Base-by-base conservation (phyloP, 768 basidiomycete species). In the Rhizopogon roseolus region DNA sequence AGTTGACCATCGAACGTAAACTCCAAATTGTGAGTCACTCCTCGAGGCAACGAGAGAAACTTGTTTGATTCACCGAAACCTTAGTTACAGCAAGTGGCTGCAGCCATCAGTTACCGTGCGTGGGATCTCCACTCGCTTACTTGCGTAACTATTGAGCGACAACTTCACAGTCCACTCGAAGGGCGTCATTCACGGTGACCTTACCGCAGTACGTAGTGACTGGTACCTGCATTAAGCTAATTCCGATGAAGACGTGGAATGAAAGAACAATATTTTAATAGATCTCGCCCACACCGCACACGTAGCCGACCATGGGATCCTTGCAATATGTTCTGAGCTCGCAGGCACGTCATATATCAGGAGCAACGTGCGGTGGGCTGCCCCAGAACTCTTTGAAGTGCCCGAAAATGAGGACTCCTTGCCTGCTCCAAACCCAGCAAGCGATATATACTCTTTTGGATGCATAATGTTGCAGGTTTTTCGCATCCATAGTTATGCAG, bases 161-260 rank as follows among this genome's bases (percentile, higher is more conserved):
- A 4, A 6, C 4, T 9, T 42, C 8, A 4, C 25, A 57, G 56
- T 50, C 6, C 56, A 57, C 19, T 62, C 60, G 11, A 32, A 37
- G 19, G 59, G 65, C 7, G 66, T 79, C 27, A 64, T 77, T 13
- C 79, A 77, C 48, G 76, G 77, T 0, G 77, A 80, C 46, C 64
- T 79, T 19, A 76, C 75, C 55, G 76, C 72, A 17, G 76, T 76
- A 49, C 44, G 64, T 62, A 38, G 22, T 16, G 42, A 14, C 9
- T 22, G 5, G 3, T 34, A 8, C 9, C 40, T 37, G 2, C 42
- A 16, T 17, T 43, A 36, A 10, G 28, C 9, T 52, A 14, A 13
- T 13, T 41, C 19, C 17, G 40, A 32, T 54, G 25, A 55, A 53
- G 16, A 48, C 29, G 17, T 46, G 16, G 36, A 19, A 32, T 13